Percentiles rank a stretch among this genome's conserved stretches.
Conservation (phyloP, 192 early-diverging fungal species). For the Lobulomyces angularis region DNA sequence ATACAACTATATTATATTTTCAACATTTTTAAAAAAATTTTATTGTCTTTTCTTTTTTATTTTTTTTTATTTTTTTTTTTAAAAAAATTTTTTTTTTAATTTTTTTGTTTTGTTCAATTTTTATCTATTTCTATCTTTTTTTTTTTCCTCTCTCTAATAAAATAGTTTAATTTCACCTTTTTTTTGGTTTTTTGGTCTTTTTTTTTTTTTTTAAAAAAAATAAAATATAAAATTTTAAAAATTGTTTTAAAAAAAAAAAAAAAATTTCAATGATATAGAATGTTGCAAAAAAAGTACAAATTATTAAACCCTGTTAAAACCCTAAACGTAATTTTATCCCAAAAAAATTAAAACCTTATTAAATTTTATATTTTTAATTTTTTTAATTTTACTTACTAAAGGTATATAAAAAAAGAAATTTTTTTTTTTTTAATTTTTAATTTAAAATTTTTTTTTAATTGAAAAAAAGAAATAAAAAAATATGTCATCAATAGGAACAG, state of each 20-base stretch:
- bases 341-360: too few relatives aligned
- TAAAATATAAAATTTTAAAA: constrained; percentile 2
- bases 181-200: too few relatives aligned
- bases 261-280: constrained; percentile 42
- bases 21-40: constrained; percentile 7
- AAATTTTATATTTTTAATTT: too few relatives aligned
- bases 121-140: constrained; percentile 2
- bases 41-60: constrained; percentile 6
- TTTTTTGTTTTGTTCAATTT: constrained; percentile 3
- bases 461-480: too few relatives aligned
- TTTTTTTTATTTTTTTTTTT: constrained; percentile 5
- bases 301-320: too few relatives aligned
- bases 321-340: too few relatives aligned
- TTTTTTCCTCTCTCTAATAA: not conserved
- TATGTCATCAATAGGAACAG: too few relatives aligned
- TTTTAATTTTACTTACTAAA: too few relatives aligned
- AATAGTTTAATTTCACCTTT: constrained; percentile 5
- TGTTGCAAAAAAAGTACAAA: constrained; percentile 53
- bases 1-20: constrained; percentile 33
- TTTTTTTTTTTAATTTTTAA: too few relatives aligned
- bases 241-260: constrained; percentile 8
- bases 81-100: constrained; percentile 11
- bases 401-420: too few relatives aligned
- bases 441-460: too few relatives aligned
- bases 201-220: constrained; percentile 6